Base-by-base conservation (phyloP, 306 rosid genomes). In the Fragaria ananassa region DNA sequence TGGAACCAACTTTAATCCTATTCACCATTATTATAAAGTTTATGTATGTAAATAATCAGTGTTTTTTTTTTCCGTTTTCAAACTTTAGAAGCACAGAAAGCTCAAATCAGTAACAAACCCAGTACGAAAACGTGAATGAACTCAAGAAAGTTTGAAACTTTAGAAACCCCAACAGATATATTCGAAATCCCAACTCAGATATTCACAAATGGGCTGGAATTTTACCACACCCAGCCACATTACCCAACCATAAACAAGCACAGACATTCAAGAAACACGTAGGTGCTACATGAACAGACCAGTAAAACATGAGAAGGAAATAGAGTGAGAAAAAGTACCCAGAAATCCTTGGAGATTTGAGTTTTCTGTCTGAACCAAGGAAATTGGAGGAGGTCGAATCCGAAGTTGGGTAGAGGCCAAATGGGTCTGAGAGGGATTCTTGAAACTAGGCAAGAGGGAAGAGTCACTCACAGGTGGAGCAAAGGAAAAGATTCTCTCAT, bases 161-260 rank as follows among this genome's bases (percentile, higher is more conserved):
- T 37, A 1, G 3, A 37, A 21, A 21, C 25, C 62, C 60, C 62
- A 21, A n/a, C 12, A 19, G 60, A 13, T 35, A 21, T 54, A 56
- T 35, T 37, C 21, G 14, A 72, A 72, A 39, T 12, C 50, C 76
- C 51, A 39, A 54, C 15, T 54, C 51, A 54, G 47, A 71, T 18
- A 71, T 51, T 51, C 47, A 34, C 47, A 71, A 51, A 34, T 14
- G 44, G 17, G 44, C 23, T 47, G 11, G 23, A 49, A 70, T 46
- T 70, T 71, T 47, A 71, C 34, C 76, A 71, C 14, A 50, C 69
- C 41, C 45, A 71, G 41, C 35, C 31, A 35, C 75, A 35, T 71
- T 31, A 17, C n/a, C 46, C 27, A 34, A 14, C 46, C 6, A 71
- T 13, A 10, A 71, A 27, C 61, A 42, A 68, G 46, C 54, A 44